Evolutionary conservation across 768 basidiomycete species (phyloP).

Genomic region (Tricholoma flavovirens): DNA sequence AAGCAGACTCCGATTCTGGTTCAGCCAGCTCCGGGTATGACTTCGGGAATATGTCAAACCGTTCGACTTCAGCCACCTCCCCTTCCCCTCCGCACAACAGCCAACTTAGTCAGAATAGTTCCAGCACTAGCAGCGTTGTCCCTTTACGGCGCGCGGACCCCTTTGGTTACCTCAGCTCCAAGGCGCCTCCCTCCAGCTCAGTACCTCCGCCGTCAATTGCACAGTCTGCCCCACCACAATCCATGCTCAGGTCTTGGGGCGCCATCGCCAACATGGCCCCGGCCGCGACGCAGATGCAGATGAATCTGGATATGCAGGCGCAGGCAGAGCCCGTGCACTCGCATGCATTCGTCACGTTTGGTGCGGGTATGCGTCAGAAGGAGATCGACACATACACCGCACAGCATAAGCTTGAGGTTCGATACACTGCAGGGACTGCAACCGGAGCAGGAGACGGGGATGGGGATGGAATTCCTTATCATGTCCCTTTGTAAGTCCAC

Average conservation of each 20-base stretch:
- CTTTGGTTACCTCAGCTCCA: conserved; percentile 50
- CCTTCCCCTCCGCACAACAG: conserved; percentile 20
- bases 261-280: conserved; percentile 17
- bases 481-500: conserved; percentile 65
- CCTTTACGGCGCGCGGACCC: conserved; percentile 38
- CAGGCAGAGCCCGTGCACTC: conserved; percentile 57
- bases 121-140: conserved; percentile 3
- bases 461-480: conserved; percentile 63
- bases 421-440: conserved; percentile 29
- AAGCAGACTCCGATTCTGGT: conserved; percentile 13
- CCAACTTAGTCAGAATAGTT: not conserved
- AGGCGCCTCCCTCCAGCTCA: conserved; percentile 20
- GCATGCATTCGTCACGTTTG: conserved; percentile 80
- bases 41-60: conserved; percentile 7
- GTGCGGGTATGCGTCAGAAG: conserved; percentile 81
- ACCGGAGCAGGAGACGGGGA: conserved; percentile 23
- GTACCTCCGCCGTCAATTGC: conserved; percentile 24
- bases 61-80: conserved; percentile 24
- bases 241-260: conserved; percentile 34
- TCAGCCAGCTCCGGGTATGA: conserved; percentile 15
- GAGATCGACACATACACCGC: conserved; percentile 77
- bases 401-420: conserved; percentile 56
- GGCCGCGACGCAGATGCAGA: conserved; percentile 1
- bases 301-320: conserved; percentile 32
- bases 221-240: conserved; percentile 25